A percentile compares a stretch with the other conserved stretches of the same genome.
These are phyloP conservation scores for Helotiales sp. DNA, from an alignment of 2,329 filamentous ascomycete genomes.

Conservation along the genomic window DNA sequence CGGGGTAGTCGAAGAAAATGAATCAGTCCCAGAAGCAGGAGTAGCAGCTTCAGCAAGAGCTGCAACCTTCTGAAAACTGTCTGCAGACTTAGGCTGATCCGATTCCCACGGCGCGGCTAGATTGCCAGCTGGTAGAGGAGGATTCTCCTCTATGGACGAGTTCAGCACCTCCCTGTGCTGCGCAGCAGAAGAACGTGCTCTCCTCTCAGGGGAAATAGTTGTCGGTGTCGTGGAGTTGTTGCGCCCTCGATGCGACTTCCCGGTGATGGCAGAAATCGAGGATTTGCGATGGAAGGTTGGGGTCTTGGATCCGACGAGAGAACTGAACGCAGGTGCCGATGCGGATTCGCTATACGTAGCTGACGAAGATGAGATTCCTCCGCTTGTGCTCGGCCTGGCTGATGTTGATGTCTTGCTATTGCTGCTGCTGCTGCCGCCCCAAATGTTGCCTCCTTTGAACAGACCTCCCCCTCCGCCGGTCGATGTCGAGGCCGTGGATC, in stretches of 20 bases:
- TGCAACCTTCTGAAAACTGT: conserved; percentile 32
- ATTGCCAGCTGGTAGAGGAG: conserved; percentile 15
- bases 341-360: conserved; percentile 30
- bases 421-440: conserved; percentile 34
- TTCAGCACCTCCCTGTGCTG: conserved; percentile 23
- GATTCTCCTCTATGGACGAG: conserved; percentile 14
- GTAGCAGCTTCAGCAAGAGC: conserved; percentile 26
- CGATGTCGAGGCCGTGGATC: conserved; percentile 16
- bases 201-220: conserved; percentile 32
- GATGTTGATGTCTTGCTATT: conserved; percentile 36
- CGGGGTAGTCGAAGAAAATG: conserved; percentile 36
- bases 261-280: conserved; percentile 51
- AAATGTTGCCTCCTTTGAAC: conserved; percentile 31
- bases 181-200: conserved; percentile 26
- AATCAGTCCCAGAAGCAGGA: conserved; percentile 30
- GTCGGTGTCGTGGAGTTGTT: conserved; percentile 46
- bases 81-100: conserved; percentile 29
- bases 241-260: conserved; percentile 45
- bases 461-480: conserved; percentile 23
- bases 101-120: conserved; percentile 9
- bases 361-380: conserved; percentile 22
- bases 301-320: conserved; percentile 48
- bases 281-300: conserved; percentile 59
- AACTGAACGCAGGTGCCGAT: conserved; percentile 8
- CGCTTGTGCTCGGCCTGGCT: conserved; percentile 38